phyloP scores from a whole-genome alignment of 2,329 filamentous ascomycete species.

The Ustulina deusta region DNA sequence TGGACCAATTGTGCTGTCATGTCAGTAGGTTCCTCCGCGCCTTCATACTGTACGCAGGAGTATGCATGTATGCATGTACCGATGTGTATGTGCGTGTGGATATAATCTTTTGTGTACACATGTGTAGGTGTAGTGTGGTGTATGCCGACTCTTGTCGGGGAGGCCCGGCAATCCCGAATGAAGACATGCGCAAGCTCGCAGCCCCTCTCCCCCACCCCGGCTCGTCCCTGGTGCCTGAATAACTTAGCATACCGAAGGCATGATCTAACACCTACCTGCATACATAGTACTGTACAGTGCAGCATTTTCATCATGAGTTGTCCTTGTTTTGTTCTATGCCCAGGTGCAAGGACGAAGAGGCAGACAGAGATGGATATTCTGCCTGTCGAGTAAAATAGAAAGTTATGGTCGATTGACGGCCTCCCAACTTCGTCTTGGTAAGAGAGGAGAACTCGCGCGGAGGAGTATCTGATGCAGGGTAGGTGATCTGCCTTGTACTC shows the following conservation, averaged over 20 bases:
- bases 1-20: not conserved
- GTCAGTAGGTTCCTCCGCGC: not conserved
- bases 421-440: not conserved
- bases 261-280: not conserved
- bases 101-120: not conserved
- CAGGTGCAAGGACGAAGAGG: not conserved
- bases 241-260: not conserved
- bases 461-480: not conserved
- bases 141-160: not conserved
- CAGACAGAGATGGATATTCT: not conserved
- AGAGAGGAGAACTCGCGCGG: not conserved
- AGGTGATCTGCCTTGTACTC: not conserved
- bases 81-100: not conserved
- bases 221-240: conserved; percentile 5
- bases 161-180: not conserved
- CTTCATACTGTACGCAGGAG: not conserved
- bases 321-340: not conserved
- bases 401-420: not conserved
- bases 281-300: not conserved
- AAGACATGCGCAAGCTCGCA: not conserved
- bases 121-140: not conserved
- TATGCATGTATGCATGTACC: not conserved
- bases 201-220: not conserved
- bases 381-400: too few relatives aligned
- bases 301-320: not conserved